A percentile compares a stretch with the other conserved stretches of the same genome.
phyloP scores from a whole-genome alignment of 164 flowering plant genomes.

The Sedum album region DNA sequence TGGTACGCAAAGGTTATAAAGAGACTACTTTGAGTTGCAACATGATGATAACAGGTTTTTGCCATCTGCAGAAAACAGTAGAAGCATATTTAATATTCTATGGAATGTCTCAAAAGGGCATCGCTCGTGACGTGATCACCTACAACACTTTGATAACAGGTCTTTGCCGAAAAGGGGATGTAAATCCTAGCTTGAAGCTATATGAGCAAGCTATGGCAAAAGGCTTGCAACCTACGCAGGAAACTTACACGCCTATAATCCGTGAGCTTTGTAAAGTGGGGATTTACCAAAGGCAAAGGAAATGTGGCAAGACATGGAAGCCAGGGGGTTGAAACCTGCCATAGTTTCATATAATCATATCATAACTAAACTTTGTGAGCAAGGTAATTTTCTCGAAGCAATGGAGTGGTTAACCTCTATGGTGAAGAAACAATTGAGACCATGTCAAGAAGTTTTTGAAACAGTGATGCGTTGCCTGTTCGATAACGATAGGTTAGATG shows the following conservation, averaged over 20 bases:
- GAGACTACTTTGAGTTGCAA: conserved; percentile 36
- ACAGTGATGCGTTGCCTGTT: conserved; percentile 27
- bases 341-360: conserved; percentile 26
- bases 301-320: conserved; percentile 37
- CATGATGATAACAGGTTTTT: conserved; percentile 45
- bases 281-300: conserved; percentile 21
- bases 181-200: conserved; percentile 23
- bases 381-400: conserved; percentile 28
- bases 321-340: conserved; percentile 30
- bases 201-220: conserved; percentile 28
- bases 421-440: conserved; percentile 33
- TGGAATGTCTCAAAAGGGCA: conserved; percentile 43
- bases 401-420: conserved; percentile 38
- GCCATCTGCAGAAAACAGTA: conserved; percentile 26
- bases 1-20: conserved; percentile 39
- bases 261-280: conserved; percentile 25
- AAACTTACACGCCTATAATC: conserved; percentile 36
- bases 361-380: conserved; percentile 34
- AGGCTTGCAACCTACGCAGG: conserved; percentile 36
- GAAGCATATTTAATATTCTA: conserved; percentile 38
- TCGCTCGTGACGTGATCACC: conserved; percentile 30
- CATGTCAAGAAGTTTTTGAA: conserved; percentile 29
- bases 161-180: conserved; percentile 34
- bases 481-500: conserved; percentile 26
- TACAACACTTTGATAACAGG: conserved; percentile 43